Evolutionary conservation across 495 filamentous ascomycete genomes (phyloP), one percentile per base, ranked within the genome.

Genomic region (Annulohypoxylon bovei): DNA sequence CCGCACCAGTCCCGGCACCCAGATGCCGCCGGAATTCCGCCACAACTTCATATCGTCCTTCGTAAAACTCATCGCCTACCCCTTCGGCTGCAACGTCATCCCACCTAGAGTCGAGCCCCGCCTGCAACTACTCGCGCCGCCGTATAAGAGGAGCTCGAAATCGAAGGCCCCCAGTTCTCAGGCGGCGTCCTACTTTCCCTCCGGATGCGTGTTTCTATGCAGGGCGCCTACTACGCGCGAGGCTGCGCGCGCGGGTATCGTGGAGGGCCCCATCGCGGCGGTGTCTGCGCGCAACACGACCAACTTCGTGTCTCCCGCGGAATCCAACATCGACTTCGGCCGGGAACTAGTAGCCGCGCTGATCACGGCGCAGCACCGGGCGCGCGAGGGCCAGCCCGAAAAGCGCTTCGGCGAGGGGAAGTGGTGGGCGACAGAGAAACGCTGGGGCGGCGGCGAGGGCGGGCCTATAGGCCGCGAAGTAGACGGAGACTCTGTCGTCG

Each of bases 331-430:
- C 28, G 91, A 95, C 74, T 77, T 93, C 14, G 86, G 90, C 18
- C 85, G 91, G 14, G 94, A 97, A 72, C 79, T 95, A 1, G 86
- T 92, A 9, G 88, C 87, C 9, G 87, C 93, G 70, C 83, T 97
- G 6, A 82, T 93, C 37, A 85, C 93, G 7, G 94, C 93, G 0
- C 93, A 97, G 79, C 92, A 96, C 75, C 88, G 94, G 28, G 87
- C 89, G 11, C 86, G 93, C 30, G 87, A 95, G 75, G 90, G 90
- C 5, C 84, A 81, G 53, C 64, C 72, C 6, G 92, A 96, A 75
- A 82, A 85, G 63, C 83, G 81, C 23, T 85, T 92, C 6, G 92
- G 92, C 2, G 89, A 93, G 59, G 90, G 87, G 3, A 85, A 89
- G 65, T 97, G 94, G 93, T 97, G 93, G 92, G 88, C 89, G 2